A percentile compares a stretch with the other conserved stretches of the same genome.
phyloP scores from a whole-genome alignment of 192 early-diverging fungal genomes.

The Coemansia sp. region DNA sequence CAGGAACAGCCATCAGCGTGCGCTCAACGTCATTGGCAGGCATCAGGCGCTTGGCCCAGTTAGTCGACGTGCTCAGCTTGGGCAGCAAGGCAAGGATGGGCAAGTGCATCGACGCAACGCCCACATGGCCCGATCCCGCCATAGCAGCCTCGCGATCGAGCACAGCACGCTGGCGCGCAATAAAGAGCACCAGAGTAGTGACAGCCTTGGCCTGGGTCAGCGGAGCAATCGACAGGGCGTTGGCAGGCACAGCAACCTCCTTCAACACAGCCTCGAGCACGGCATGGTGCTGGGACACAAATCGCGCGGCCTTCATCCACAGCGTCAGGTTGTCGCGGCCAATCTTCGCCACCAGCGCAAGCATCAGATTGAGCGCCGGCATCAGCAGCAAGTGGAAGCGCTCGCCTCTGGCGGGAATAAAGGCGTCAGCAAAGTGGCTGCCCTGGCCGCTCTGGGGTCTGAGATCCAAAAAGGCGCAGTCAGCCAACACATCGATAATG shows the following conservation, averaged over 20 bases:
- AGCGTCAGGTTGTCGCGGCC: conserved; percentile 51
- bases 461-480: conserved; percentile 70
- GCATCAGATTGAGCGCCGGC: conserved; percentile 62
- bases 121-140: conserved; percentile 41
- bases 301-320: conserved; percentile 50
- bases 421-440: conserved; percentile 35
- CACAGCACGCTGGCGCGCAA: conserved; percentile 50
- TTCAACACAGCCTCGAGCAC: conserved; percentile 44
- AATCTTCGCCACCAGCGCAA: conserved; percentile 46
- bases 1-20: conserved; percentile 35
- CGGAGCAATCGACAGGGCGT: conserved; percentile 33
- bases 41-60: conserved; percentile 34
- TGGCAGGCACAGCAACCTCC: conserved; percentile 25
- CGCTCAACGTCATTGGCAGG: conserved; percentile 50
- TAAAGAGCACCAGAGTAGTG: conserved; percentile 32
- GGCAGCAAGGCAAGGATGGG: conserved; percentile 47
- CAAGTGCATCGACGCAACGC: conserved; percentile 39
- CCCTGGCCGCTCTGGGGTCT: conserved; percentile 45
- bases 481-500: conserved; percentile 71
- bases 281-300: conserved; percentile 43
- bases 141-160: conserved; percentile 48
- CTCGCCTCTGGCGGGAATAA: conserved; percentile 50
- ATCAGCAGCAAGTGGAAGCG: conserved; percentile 64
- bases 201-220: conserved; percentile 42
- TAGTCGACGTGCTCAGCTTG: conserved; percentile 32